A percentile compares a stretch with the other conserved stretches of the same genome.
Evolutionary conservation across 225 moss, liverwort and hornwort genomes (phyloP).

Genomic region (Straminergon stramineum): DNA sequence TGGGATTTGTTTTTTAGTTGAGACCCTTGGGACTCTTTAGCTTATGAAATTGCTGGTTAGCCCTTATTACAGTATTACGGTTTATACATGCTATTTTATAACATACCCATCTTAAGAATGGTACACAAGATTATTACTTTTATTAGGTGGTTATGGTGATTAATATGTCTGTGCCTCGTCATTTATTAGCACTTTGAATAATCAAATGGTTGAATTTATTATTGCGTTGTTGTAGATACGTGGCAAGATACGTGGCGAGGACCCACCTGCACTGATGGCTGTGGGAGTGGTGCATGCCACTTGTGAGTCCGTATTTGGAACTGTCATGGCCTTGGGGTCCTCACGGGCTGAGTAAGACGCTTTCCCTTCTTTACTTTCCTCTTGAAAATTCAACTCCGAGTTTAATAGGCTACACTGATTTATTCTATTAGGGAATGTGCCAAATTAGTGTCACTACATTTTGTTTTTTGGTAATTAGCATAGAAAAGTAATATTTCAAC

Average conservation of each 20-base stretch:
- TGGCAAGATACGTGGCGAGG: conserved; percentile 71
- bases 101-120: neutral
- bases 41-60: neutral
- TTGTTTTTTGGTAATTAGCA: neutral
- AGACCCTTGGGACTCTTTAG: neutral
- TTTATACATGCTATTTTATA: neutral
- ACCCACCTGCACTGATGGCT: conserved; percentile 92
- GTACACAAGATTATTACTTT: neutral
- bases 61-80: neutral
- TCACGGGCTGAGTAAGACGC: conserved; percentile 70
- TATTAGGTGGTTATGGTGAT: neutral
- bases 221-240: neutral
- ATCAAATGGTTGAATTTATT: neutral
- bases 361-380: neutral
- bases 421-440: neutral
- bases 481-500: neutral
- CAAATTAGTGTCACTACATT: neutral
- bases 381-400: neutral
- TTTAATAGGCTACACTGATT: neutral
- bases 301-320: conserved; percentile 85
- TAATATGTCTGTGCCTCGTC: neutral
- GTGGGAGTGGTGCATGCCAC: conserved; percentile 88
- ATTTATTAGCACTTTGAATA: neutral
- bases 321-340: conserved; percentile 82
- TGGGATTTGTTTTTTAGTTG: neutral